These are phyloP conservation scores for Macrotyloma uniflorum DNA, from an alignment of 306 rosid species.

Conservation along the genomic window DNA sequence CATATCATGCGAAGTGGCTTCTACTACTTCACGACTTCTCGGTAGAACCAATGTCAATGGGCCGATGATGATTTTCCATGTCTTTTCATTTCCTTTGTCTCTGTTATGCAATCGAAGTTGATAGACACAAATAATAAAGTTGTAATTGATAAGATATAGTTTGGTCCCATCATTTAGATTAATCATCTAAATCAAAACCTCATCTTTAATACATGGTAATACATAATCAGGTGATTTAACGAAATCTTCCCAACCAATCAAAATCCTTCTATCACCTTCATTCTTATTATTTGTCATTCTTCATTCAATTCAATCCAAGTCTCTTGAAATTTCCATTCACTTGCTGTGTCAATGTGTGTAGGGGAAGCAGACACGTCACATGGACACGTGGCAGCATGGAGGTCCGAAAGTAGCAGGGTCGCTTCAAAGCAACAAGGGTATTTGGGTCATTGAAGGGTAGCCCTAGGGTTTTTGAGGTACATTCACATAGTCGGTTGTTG, in stretches of 20 bases:
- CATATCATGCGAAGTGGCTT: neutral
- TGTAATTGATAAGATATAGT: neutral
- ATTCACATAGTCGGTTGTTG: conserved; percentile 41
- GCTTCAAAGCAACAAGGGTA: too few relatives aligned
- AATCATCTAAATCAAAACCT: conserved; percentile 14
- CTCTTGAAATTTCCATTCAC: conserved; percentile 47
- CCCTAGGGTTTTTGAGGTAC: conserved; percentile 45
- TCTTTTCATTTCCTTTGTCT: neutral
- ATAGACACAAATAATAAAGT: neutral
- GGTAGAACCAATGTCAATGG: too few relatives aligned
- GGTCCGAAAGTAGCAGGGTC: conserved; percentile 35
- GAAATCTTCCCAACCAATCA: conserved; percentile 24
- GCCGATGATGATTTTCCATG: neutral
- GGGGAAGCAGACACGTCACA: conserved; percentile 28
- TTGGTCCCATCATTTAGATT: neutral
- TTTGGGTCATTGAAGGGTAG: conserved; percentile 35
- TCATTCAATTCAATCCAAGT: neutral
- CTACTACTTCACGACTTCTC: neutral
- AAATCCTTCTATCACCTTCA: too few relatives aligned
- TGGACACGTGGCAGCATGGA: conserved; percentile 46
- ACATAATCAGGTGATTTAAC: neutral
- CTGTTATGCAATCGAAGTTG: neutral
- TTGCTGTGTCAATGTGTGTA: neutral
- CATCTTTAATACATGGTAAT: conserved; percentile 34
- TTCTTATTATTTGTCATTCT: neutral